Evolutionary conservation across 768 basidiomycete genomes (phyloP), one percentile per base, ranked within the genome.

Genomic region (Kwoniella newhampshirensis): DNA sequence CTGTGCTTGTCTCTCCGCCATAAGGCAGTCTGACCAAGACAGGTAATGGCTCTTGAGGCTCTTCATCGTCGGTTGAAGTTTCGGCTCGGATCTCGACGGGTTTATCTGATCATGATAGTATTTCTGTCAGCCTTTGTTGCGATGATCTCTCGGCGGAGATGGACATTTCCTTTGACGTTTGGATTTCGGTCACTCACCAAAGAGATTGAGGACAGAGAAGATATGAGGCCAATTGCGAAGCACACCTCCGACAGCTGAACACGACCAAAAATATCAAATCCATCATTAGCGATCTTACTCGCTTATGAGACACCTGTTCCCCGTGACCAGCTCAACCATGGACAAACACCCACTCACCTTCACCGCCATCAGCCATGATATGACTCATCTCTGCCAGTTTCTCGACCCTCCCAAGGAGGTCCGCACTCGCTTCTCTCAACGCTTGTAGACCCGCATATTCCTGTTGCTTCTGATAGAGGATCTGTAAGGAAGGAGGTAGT

Each of bases 181-280:
- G n/a, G n/a, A n/a, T n/a, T n/a, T n/a, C n/a, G n/a, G 13, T 12
- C n/a, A 59, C 75, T 56, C 43, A 75, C 77, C 74, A 45, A 77
- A 77, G 18, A 76, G 63, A 46, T 74, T 74, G 7, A 78, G 63
- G 27, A 78, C 69, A 2, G 74, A 70, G 45, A 78, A 77, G 12
- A 77, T 74, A 59, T 78, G 76, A 27, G 76, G 75, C 77, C 77
- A 78, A 55, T 78, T 78, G 37, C 68, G 54, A 57, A 77, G 57
- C 1, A 78, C 77, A 12, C 61, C 60, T 30, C 77, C 77, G n/a
- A 77, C 66, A 28, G 77, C 77, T 78, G 47, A 39, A 36, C 23
- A 52, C n/a, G 27, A 26, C 17, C 6, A 18, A 44, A 27, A 23
- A 26, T 5, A 40, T 28, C 21, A 28, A 15, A 2, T 7, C 18